Conservation (phyloP, 441 rosid species). For the Gossypium trilobum region DNA sequence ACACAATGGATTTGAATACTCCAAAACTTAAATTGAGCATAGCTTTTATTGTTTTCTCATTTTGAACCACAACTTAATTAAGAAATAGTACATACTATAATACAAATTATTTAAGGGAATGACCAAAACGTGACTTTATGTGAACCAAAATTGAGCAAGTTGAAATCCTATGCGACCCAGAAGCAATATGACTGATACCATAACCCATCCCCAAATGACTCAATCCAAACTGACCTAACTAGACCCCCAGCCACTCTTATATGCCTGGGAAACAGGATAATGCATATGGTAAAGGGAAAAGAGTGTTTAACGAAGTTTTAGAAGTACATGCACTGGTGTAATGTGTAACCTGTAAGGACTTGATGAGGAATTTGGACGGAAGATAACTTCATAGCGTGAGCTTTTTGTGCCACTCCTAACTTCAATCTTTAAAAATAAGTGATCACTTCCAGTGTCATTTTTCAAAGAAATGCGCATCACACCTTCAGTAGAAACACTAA, state of each 20-base stretch:
- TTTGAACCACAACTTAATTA: not conserved
- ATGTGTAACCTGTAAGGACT: conserved; percentile 82
- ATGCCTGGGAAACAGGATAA: not conserved
- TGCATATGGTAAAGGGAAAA: not conserved
- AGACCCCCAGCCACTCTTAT: not conserved
- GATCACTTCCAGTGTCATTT: conserved; percentile 47
- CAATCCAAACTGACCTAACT: not conserved
- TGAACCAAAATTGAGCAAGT: conserved; percentile 1
- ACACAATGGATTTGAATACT: not conserved
- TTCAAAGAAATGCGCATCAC: conserved; percentile 59
- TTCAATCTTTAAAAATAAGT: conserved; percentile 61
- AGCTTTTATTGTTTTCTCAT: not conserved
- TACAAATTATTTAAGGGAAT: not conserved
- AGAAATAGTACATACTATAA: not conserved
- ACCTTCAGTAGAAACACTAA: conserved; percentile 78
- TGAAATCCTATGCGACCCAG: not conserved
- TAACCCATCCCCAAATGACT: not conserved
- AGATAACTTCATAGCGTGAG: conserved; percentile 85
- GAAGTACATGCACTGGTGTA: conserved; percentile 6
- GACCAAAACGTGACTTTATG: not conserved
- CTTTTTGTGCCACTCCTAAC: conserved; percentile 88
- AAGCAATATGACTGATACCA: not conserved
- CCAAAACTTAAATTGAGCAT: not conserved
- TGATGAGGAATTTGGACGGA: conserved; percentile 76
- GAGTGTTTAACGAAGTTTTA: not conserved